A percentile compares a stretch with the other conserved stretches of the same genome.
phyloP scores from a whole-genome alignment of 202 grass and related monocot species.

The Saccharum hybrid region DNA sequence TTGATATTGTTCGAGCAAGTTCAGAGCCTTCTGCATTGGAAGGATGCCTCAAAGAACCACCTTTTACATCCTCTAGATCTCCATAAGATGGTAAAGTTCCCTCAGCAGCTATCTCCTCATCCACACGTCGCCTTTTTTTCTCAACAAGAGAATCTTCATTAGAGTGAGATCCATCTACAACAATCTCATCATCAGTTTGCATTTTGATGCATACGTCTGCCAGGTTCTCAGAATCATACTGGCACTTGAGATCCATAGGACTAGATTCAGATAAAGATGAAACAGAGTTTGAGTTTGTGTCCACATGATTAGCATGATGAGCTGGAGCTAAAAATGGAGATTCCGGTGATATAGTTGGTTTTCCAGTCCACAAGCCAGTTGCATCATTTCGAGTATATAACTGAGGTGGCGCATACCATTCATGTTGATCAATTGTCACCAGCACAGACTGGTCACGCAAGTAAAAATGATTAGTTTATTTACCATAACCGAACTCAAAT shows the following conservation, averaged over 20 bases:
- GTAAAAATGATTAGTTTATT: slow-evolving; percentile 37
- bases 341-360: slow-evolving; percentile 59
- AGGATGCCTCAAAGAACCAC: slow-evolving; percentile 56
- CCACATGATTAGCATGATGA: slow-evolving; percentile 46
- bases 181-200: slow-evolving; percentile 84
- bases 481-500: slow-evolving; percentile 6
- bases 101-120: slow-evolving; percentile 71
- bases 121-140: slow-evolving; percentile 76
- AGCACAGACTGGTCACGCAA: slow-evolving; percentile 75
- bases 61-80: slow-evolving; percentile 62
- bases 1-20: slow-evolving; percentile 56
- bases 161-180: slow-evolving; percentile 59
- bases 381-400: slow-evolving; percentile 82
- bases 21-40: slow-evolving; percentile 53
- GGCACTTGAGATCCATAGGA: slow-evolving; percentile 70
- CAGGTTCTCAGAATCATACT: slow-evolving; percentile 65
- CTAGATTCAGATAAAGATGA: slow-evolving; percentile 56
- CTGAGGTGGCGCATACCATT: slow-evolving; percentile 91
- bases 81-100: slow-evolving; percentile 66
- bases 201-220: slow-evolving; percentile 72
- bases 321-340: slow-evolving; percentile 65
- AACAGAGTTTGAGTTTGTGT: slow-evolving; percentile 53
- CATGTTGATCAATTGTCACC: slow-evolving; percentile 90
- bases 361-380: slow-evolving; percentile 87
- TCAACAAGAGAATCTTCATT: slow-evolving; percentile 60